Evolutionary conservation across 208 protist genomes (phyloP), one percentile per base, ranked within the genome.

Genomic region (Tetramitus jugosus): DNA sequence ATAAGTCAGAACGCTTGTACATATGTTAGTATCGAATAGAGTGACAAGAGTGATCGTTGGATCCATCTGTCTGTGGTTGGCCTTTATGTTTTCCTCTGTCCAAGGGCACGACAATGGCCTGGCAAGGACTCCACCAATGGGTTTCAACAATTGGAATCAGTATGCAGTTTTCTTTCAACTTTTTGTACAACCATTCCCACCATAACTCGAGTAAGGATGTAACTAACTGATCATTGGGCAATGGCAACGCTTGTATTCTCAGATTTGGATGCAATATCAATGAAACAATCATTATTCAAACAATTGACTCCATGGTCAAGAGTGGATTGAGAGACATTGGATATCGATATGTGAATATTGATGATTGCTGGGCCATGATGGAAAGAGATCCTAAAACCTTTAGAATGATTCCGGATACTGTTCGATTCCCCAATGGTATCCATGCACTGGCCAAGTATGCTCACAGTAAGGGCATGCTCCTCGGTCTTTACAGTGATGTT

Each of bases 401-500:
- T 29, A 2, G 23, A 20, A 17, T 83, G 26, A 10, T 37, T 61
- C n/a, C 64, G 35, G 82, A 87, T 76, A 40, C 83, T 40, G 82
- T 49, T 1, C 20, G 72, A 43, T 87, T 87, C 52, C 84, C 84
- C 31, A 77, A 37, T 42, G 84, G 84, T 61, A 86, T 87, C 0
- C 43, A 61, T 37, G 42, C 33, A 26, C 81, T 87, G 14, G 84
- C 81, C 2, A 77, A 87, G 31, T 85, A 87, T 43, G 29, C 79
- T 33, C 79, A 87, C 39, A 80, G 76, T 39, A 84, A 84, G n/a
- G 84, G 84, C 10, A 37, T 87, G 35, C 79, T 80, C 75, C 78
- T 87, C 60, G 84, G 84, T 23, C 1, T 86, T 14, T 87, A 87
- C 75, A 83, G 74, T 39, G 62, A 75, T 67, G 82, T 62, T 80